Conservation (phyloP, 75 land plant genomes). For the Selaginella moellendorffii region DNA sequence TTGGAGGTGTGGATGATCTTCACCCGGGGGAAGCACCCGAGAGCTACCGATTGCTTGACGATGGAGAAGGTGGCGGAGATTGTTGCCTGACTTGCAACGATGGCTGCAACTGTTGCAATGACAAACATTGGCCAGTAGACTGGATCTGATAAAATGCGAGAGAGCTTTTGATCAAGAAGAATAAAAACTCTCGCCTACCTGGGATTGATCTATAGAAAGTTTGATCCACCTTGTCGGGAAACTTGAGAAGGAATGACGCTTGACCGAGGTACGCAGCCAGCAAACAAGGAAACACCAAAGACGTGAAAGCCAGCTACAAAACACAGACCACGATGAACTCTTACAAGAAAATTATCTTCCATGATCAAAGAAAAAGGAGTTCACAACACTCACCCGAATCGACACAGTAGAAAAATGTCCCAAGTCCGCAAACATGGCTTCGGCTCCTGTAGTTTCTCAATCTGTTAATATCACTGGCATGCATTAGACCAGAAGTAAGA, state of each 20-base stretch:
- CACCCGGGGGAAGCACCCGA: neutral
- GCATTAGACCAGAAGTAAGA: no score
- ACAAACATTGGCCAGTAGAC: neutral
- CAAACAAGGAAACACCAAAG: constrained; percentile 5
- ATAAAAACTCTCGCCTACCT: neutral
- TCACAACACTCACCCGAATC: constrained; percentile 64
- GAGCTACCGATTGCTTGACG: neutral
- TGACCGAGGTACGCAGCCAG: constrained; percentile 3
- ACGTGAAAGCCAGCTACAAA: constrained; percentile 3
- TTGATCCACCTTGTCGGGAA: neutral
- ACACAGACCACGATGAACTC: no score
- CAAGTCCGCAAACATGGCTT: constrained; percentile 78
- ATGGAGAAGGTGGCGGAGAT: neutral
- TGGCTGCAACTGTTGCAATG: neutral
- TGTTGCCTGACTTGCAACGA: neutral
- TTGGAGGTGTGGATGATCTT: neutral
- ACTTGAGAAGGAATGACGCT: constrained; percentile 1
- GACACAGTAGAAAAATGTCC: constrained; percentile 59
- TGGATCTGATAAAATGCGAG: neutral
- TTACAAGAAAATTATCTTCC: no score
- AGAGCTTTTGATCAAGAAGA: neutral
- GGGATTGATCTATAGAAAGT: neutral
- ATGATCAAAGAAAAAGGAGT: no score
- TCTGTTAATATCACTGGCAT: neutral
- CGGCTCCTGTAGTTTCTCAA: constrained; percentile 30